Conservation (phyloP, 2,329 filamentous ascomycete species). For the Talaromyces sp. region DNA sequence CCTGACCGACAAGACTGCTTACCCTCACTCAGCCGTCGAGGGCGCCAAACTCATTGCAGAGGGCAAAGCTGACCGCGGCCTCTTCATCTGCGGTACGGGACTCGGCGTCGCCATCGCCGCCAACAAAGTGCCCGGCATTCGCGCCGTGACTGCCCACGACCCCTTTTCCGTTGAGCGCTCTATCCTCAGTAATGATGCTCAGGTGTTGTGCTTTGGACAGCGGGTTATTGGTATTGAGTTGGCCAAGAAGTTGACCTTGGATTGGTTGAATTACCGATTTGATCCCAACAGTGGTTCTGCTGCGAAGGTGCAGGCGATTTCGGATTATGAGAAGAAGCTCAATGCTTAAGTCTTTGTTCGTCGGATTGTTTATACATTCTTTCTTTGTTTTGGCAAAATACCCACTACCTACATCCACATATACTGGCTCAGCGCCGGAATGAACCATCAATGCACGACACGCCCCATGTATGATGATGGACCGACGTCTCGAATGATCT, state of each 20-base stretch:
- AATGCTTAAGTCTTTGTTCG: constrained; percentile 3
- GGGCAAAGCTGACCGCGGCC: constrained; percentile 65
- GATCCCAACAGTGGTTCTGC: constrained; percentile 63
- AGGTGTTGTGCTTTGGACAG: constrained; percentile 84
- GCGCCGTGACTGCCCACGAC: constrained; percentile 87
- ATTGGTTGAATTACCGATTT: constrained; percentile 83
- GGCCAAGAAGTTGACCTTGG: constrained; percentile 69
- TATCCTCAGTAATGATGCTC: constrained; percentile 78
- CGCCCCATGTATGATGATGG: not conserved
- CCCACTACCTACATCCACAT: not conserved
- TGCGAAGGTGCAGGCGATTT: constrained; percentile 53
- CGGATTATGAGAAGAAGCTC: constrained; percentile 41
- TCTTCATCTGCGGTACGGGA: constrained; percentile 78
- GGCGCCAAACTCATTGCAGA: constrained; percentile 57
- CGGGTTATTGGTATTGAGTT: constrained; percentile 77
- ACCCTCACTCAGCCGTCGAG: constrained; percentile 72
- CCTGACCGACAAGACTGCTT: constrained; percentile 70
- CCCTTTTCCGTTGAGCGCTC: constrained; percentile 78
- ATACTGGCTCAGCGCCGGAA: not conserved
- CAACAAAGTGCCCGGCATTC: constrained; percentile 79
- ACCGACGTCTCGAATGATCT: not conserved
- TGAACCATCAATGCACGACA: not conserved
- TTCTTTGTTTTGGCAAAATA: not conserved
- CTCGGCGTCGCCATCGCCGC: constrained; percentile 84
- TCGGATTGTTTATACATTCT: not conserved